Base-by-base conservation (phyloP, 2,329 filamentous ascomycete species). In the Aspergillus puulaauensis region DNA sequence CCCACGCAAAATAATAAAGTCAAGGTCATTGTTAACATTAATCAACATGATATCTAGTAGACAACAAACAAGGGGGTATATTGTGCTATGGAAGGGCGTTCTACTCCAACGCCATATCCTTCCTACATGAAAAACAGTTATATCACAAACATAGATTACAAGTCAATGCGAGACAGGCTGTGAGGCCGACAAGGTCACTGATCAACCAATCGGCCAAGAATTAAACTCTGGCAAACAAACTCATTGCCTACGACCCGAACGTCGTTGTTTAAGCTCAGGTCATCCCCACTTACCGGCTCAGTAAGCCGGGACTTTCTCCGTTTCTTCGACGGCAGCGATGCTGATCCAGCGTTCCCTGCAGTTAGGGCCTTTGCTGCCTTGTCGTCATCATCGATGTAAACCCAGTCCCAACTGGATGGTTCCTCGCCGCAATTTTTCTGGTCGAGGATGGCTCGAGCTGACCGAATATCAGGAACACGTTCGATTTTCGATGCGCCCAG, bases 171-270 rank as follows among this genome's bases (percentile, higher is more conserved):
- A 24, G n/a, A 44, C n/a, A 49, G 19, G 7, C n/a, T 4, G 17
- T 17, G 24, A 40, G 21, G 17, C 7, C 15, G 12, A 31, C 44
- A 46, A 24, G 12, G 14, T 63, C 59, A 76, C 50, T 85, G 83
- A 61, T 90, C 88, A 52, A 92, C 84, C 64, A 97, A 76, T 60
- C 86, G 85, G 1, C 93, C 93, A 51, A 96, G 73, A 62, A 99
- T 97, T 58, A 98, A 78, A 73, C 92, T 97, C 79, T 99, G 93
- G 55, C 96, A 87, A 21, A 98, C 86, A 70, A 93, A 86, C 75
- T 98, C 93, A 71, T 96, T 89, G 56, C 87, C 89, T 52, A 96
- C 83, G 45, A 95, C 82, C 61, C 82, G 83, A 39, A 92, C 79
- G 59, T 75, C 82, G 65, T 80, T 77, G 44, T 76, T 68, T 15